Evolutionary conservation across 169 alveolate species (phyloP), one percentile per base, ranked within the genome.

Genomic region (Plasmodium vinckei): DNA sequence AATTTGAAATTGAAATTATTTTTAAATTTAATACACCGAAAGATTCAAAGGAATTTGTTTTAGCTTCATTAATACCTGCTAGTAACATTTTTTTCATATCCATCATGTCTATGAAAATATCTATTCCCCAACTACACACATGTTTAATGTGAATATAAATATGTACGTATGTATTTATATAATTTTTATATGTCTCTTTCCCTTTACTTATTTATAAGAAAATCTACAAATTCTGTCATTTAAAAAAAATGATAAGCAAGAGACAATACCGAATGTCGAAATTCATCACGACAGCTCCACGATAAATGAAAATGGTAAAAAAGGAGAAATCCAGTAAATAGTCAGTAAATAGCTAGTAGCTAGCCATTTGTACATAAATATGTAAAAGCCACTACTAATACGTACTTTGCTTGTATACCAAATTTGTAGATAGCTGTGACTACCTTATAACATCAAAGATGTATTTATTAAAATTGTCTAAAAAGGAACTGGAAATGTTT

Each of bases 371-470:
- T 21, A 21, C 25, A 33, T 33, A 27, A 2, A 49, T 10, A 15
- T 15, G 7, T 9, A 15, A 51, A 51, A 51, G 59, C 59, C 7
- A 4, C 6, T 51, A 12, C 12, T 3, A 17, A 13, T 51, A 0
- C 7, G 10, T 7, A 15, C 59, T 6, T 9, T n/a, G 39, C 42
- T 7, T 23, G 4, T 42, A 15, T 0, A 53, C 21, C 39, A 60
- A 15, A 13, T 2, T 17, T 27, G 1, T 17, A 73, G 88, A 73
- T 46, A 25, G 67, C 21, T 73, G 88, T n/a, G 88, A 73, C 23
- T 73, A 73, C 23, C 54, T 54, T 13, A 73, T 73, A 47, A 73
- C 88, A 19, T 61, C 88, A 1, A 73, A 73, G 33, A 73, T 73
- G 88, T 73, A 73, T 42, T 54, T 73, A 25, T 19, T 73, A 54